phyloP scores from a whole-genome alignment of 202 grass and related monocot species.

The Setaria italica region DNA sequence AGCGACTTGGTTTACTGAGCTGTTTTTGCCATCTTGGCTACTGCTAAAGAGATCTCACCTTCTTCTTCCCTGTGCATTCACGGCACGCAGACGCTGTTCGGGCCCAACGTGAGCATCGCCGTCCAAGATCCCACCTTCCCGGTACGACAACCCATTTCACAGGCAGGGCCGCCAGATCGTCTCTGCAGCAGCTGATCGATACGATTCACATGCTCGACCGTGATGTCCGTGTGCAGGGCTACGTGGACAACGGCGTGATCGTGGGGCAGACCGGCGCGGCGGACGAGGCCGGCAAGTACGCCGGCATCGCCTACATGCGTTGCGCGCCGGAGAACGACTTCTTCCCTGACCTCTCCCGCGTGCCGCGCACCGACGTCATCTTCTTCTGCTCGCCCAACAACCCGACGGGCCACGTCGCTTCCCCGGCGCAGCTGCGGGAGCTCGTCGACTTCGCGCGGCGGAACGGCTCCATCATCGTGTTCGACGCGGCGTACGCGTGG shows the following conservation, averaged over 20 bases:
- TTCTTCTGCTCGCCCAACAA: constrained; percentile 99
- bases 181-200: too few relatives aligned
- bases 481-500: constrained; percentile 80
- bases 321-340: constrained; percentile 84
- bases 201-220: not conserved
- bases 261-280: constrained; percentile 77
- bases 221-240: constrained; percentile 57
- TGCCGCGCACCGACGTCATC: constrained; percentile 81
- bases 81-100: constrained; percentile 69
- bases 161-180: not conserved
- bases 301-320: constrained; percentile 78
- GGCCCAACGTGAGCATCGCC: constrained; percentile 73
- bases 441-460: constrained; percentile 70
- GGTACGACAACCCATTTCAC: constrained; percentile 43
- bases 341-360: constrained; percentile 81
- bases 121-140: constrained; percentile 99
- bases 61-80: not conserved
- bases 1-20: not conserved
- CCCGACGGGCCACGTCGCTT: constrained; percentile 83
- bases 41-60: not conserved
- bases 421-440: constrained; percentile 65
- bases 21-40: not conserved
- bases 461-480: constrained; percentile 93
- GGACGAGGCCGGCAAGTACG: constrained; percentile 59
- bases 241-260: constrained; percentile 90